phyloP scores from a whole-genome alignment of 805 yeast genomes.

The Candida gorgasii region DNA sequence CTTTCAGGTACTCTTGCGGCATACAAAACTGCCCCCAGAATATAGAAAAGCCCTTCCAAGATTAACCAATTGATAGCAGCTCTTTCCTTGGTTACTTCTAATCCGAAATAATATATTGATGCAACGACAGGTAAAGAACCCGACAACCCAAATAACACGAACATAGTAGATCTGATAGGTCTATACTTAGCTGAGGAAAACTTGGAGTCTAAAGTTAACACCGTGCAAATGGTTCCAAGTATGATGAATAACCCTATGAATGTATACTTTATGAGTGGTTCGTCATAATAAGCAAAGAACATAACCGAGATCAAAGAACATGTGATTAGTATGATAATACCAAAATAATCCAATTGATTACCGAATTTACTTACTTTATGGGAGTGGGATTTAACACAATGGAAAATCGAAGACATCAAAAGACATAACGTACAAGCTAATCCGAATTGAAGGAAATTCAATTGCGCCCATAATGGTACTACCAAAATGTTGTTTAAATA shows the following conservation, averaged over 20 bases:
- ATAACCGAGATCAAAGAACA: conserved; percentile 54
- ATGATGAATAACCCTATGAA: conserved; percentile 49
- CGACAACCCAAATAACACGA: conserved; percentile 76
- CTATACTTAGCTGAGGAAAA: conserved; percentile 76
- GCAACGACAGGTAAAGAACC: conserved; percentile 68
- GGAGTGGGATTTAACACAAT: conserved; percentile 68
- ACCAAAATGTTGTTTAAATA: conserved; percentile 25
- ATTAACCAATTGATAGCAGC: conserved; percentile 63
- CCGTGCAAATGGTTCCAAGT: conserved; percentile 63
- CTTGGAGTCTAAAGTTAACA: conserved; percentile 60
- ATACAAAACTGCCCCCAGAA: conserved; percentile 76
- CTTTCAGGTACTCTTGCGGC: conserved; percentile 81
- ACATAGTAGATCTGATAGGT: conserved; percentile 73
- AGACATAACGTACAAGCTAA: conserved; percentile 61
- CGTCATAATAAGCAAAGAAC: conserved; percentile 47
- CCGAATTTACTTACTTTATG: conserved; percentile 53
- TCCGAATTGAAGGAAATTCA: conserved; percentile 54
- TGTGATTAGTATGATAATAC: conserved; percentile 68
- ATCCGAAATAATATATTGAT: conserved; percentile 54
- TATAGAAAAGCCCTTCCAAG: conserved; percentile 72
- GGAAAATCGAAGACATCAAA: conserved; percentile 65
- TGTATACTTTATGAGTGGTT: conserved; percentile 28
- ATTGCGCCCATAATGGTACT: conserved; percentile 40
- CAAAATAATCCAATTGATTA: conserved; percentile 73
- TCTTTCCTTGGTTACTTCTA: conserved; percentile 46